Evolutionary conservation across 164 flowering plant genomes (phyloP).

Genomic region (Pachysandra terminalis): DNA sequence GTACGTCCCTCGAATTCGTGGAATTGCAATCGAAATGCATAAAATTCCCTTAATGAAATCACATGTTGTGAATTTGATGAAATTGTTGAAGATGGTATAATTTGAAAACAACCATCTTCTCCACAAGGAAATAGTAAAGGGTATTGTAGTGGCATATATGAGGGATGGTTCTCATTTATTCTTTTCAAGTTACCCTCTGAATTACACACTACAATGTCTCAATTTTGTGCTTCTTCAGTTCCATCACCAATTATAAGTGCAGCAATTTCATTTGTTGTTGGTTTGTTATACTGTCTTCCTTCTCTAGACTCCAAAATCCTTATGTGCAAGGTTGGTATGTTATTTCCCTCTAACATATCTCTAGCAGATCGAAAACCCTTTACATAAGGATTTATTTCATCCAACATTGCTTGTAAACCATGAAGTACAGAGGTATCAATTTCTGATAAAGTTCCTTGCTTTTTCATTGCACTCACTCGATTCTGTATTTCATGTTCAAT

Average conservation of each 20-base stretch:
- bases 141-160: slow-evolving; percentile 5
- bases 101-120: not conserved
- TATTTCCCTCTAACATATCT: not conserved
- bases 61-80: not conserved
- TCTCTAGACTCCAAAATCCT: not conserved
- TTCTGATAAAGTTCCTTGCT: no score
- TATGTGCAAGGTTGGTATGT: not conserved
- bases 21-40: not conserved
- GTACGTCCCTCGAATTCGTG: not conserved
- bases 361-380: not conserved
- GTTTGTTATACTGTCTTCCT: not conserved
- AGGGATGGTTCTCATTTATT: not conserved
- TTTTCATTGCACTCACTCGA: not conserved
- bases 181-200: not conserved
- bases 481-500: not conserved
- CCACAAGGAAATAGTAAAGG: slow-evolving; percentile 6
- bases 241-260: not conserved
- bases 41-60: slow-evolving; percentile 2
- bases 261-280: not conserved
- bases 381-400: not conserved
- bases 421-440: not conserved
- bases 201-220: not conserved
- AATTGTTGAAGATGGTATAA: not conserved
- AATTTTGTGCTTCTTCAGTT: not conserved
- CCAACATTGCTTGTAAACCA: not conserved